A percentile compares a stretch with the other conserved stretches of the same genome.
These are phyloP conservation scores for Suhomyces panamericanus DNA, from an alignment of 1,139 yeast species.

Conservation along the genomic window DNA sequence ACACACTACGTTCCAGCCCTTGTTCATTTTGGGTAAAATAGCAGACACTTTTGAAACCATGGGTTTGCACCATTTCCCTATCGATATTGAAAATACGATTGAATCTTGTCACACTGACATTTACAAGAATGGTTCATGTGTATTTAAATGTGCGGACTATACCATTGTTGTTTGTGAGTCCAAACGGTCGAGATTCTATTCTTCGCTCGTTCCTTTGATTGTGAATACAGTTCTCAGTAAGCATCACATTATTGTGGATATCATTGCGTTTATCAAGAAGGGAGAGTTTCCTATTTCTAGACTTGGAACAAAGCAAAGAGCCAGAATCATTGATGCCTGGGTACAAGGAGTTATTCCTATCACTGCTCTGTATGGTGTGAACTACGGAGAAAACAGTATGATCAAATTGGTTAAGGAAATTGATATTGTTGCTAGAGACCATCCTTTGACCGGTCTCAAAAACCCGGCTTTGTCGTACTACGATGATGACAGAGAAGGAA, in stretches of 20 bases:
- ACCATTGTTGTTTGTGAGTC: slow-evolving; percentile 80
- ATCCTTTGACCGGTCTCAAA: slow-evolving; percentile 44
- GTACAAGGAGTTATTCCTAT: slow-evolving; percentile 50
- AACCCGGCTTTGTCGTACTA: slow-evolving; percentile 49
- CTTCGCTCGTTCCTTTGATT: slow-evolving; percentile 80
- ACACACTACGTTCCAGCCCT: slow-evolving; percentile 62
- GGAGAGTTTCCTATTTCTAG: slow-evolving; percentile 69
- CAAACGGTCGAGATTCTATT: slow-evolving; percentile 48
- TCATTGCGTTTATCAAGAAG: slow-evolving; percentile 73
- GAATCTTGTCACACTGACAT: slow-evolving; percentile 65
- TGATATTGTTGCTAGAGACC: slow-evolving; percentile 42
- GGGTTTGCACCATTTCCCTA: slow-evolving; percentile 90
- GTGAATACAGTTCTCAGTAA: slow-evolving; percentile 76
- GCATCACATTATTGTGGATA: slow-evolving; percentile 83
- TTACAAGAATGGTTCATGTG: slow-evolving; percentile 59
- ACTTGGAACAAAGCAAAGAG: slow-evolving; percentile 75
- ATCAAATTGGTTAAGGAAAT: slow-evolving; percentile 54
- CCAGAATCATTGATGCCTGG: slow-evolving; percentile 61
- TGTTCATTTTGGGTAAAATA: slow-evolving; percentile 82
- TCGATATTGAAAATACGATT: slow-evolving; percentile 77
- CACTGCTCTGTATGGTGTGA: slow-evolving; percentile 49
- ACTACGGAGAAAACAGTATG: slow-evolving; percentile 66
- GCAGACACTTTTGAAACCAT: slow-evolving; percentile 87
- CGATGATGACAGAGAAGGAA: slow-evolving; percentile 29
- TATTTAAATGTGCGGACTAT: slow-evolving; percentile 82